Base-by-base conservation (phyloP, 441 rosid species). In the Gossypium gossypioides region DNA sequence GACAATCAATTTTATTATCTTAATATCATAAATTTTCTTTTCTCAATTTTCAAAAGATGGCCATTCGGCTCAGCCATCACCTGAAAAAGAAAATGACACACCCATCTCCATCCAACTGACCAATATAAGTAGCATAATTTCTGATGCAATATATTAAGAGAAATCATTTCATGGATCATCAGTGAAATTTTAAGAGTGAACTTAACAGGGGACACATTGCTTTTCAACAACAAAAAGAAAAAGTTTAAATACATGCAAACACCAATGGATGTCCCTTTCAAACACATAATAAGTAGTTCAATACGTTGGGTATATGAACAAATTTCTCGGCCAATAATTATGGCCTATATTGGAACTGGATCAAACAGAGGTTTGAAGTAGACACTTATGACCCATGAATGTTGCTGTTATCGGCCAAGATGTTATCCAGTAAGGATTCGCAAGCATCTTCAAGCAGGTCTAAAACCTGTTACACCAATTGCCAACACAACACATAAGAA, bases 371-470 rank as follows among this genome's bases (percentile, higher is more conserved):
- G 46, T 66, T 67, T 51, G 51, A 63, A 69, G 18, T 15, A 25
- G 68, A 24, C 12, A 48, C 2, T 48, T 63, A 78, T 48, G 81
- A 66, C 44, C 63, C 69, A 10, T 10, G 10, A 25, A 77, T 65
- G 62, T 58, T 46, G 57, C 71, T 72, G 67, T 71, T 81, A 78
- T 80, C 87, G 0, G 86, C 81, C 78, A 82, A 63, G 69, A 91
- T 78, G 83, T 84, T 84, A 74, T 93, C 96, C 79, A 93, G 73
- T 86, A 90, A 76, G n/a, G 96, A 90, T 74, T 85, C 92, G 57
- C 97, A 94, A 15, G 95, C 95, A 85, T 94, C 97, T 80, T 89
- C 96, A 74, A 91, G 97, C 74, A 91, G 68, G 81, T 91, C 92
- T 77, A 93, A 73, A 64, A 91, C 98, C 97, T 91, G 83, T 19